Base-by-base conservation (phyloP, 768 basidiomycete genomes). In the Naganishia onofrii region DNA sequence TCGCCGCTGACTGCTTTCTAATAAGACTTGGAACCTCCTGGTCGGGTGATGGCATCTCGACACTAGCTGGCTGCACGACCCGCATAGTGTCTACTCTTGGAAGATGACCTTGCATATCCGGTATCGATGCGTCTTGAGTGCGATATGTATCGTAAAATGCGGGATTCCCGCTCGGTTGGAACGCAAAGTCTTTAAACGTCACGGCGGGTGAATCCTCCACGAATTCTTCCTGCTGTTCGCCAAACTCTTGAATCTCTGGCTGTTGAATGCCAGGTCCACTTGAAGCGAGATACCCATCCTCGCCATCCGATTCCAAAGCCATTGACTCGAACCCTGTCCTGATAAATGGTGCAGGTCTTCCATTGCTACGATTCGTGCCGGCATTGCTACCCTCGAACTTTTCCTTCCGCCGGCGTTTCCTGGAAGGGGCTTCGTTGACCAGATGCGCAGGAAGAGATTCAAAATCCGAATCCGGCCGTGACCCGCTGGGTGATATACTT, bases 401-500 rank as follows among this genome's bases (percentile, higher is more conserved):
- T 51, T 53, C 65, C 29, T 51, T 60, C 42, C 68, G 56, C 46
- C 68, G 56, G 44, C 68, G 68, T 60, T 69, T 69, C 32, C 68
- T 58, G 1, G 44, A 44, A 26, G 68, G 68, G 8, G 31, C 68
- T 17, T 42, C 67, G 19, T 31, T 29, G 23, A 48, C 42, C 12
- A 46, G 42, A 23, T 56, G 55, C 29, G 46, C 65, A 8, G 48
- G 51, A 9, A 66, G 65, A 13, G 48, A 52, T 53, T 52, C 51
- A 23, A 52, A 52, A 28, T 66, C 53, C 12, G 65, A 54, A 23
- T 66, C 65, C 17, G 67, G 23, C 7, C 42, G 54, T n/a, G 54
- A 34, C 4, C 36, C 29, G 29, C 44, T 54, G 4, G 66, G 66
- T 32, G 42, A 29, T 19, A 19, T 23, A 48, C 44, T 28, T 21